A percentile compares a stretch with the other conserved stretches of the same genome.
phyloP scores from a whole-genome alignment of 2,329 filamentous ascomycete species.

The Thermothelomyces thermophilus region DNA sequence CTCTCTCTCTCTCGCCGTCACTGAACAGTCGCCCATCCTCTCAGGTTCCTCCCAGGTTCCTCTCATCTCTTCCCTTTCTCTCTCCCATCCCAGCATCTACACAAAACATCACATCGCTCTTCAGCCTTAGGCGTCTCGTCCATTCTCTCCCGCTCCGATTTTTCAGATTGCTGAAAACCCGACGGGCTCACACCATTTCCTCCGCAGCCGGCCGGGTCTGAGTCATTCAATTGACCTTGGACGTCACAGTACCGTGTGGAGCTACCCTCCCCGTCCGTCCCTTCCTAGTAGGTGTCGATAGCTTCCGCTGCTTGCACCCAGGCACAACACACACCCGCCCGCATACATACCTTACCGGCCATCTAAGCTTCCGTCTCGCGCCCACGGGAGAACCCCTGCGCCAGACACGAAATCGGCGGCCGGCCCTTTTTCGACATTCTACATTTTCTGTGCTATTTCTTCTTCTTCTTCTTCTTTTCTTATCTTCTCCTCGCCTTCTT shows the following conservation, averaged over 20 bases:
- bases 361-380: constrained; percentile 15
- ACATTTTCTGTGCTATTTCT: constrained; percentile 2
- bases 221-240: constrained; percentile 30
- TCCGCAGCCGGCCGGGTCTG: constrained; percentile 24
- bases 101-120: constrained; percentile 1
- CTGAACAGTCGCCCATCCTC: constrained; percentile 1
- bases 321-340: background rate
- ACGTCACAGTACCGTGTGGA: constrained; percentile 25
- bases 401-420: background rate
- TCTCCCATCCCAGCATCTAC: constrained; percentile 7
- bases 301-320: constrained; percentile 1
- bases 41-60: constrained; percentile 14
- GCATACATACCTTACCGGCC: no score
- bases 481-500: no score
- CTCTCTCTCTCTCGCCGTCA: constrained; percentile 14
- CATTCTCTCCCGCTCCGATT: background rate
- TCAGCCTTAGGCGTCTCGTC: background rate
- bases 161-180: constrained; percentile 5
- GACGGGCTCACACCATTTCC: constrained; percentile 7
- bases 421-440: background rate
- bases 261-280: constrained; percentile 4
- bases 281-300: background rate
- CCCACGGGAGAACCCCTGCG: background rate
- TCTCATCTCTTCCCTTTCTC: constrained; percentile 17
- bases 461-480: no score